A percentile compares a stretch with the other conserved stretches of the same genome.
phyloP scores from a whole-genome alignment of 805 yeast species.

The Lachancea mirantina region DNA sequence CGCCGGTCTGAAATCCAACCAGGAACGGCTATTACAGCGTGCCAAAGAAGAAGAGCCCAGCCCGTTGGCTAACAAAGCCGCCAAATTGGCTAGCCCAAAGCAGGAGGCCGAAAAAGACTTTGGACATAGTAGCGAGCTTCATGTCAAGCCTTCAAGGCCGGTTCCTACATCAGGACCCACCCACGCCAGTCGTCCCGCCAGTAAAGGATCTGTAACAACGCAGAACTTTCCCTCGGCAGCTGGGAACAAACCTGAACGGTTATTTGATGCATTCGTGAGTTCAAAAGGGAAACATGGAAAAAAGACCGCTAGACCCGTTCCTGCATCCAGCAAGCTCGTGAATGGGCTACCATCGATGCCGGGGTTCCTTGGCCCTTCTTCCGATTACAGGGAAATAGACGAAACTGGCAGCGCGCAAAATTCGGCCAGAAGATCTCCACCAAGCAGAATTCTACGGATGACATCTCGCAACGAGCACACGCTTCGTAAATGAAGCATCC shows the following conservation, averaged over 20 bases:
- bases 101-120: slow-evolving; percentile 5
- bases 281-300: slow-evolving; percentile 16
- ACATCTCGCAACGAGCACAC: no score
- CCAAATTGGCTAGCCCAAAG: slow-evolving; percentile 15
- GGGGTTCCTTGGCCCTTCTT: no score
- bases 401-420: no score
- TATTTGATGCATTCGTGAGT: slow-evolving; percentile 32
- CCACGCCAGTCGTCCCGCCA: slow-evolving; percentile 4
- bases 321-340: slow-evolving; percentile 25
- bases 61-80: slow-evolving; percentile 16
- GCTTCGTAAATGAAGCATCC: no score
- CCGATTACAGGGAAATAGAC: no score
- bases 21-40: slow-evolving; percentile 37
- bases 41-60: slow-evolving; percentile 10
- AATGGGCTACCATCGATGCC: slow-evolving; percentile 30
- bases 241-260: slow-evolving; percentile 21
- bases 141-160: no score
- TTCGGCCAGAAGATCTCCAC: no score
- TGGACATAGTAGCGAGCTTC: slow-evolving; percentile 5
- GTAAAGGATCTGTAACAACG: slow-evolving; percentile 2
- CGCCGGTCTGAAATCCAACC: slow-evolving; percentile 41
- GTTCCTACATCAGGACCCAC: slow-evolving; percentile 5
- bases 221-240: slow-evolving; percentile 1
- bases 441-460: no score
- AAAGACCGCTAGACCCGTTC: slow-evolving; percentile 19